Conservation (phyloP, 225 moss, liverwort and hornwort species). For the Neckera pumila region DNA sequence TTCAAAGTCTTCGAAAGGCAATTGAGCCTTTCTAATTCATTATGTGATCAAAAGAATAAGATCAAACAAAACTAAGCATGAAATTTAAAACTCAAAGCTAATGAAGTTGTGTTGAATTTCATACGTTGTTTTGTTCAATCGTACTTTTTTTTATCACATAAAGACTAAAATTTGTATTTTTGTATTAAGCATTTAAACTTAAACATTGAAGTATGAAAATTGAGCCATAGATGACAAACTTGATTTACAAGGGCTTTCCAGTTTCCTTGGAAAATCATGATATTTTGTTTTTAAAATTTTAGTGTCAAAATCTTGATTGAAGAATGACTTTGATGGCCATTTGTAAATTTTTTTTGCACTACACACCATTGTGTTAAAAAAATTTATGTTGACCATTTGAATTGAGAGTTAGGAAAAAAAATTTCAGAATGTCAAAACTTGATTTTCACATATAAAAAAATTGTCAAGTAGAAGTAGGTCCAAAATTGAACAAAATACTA, state of each 20-base stretch:
- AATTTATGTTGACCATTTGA: too few species aligned
- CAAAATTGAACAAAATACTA: too few species aligned
- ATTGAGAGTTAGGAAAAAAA: too few species aligned
- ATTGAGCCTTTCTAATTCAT: neutral
- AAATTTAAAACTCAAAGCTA: neutral
- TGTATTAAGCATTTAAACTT: neutral
- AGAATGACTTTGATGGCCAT: too few species aligned
- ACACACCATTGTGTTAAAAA: too few species aligned
- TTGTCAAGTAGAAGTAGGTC: too few species aligned
- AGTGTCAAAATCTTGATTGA: neutral
- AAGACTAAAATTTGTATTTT: neutral
- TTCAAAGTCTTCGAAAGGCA: neutral
- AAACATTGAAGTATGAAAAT: neutral
- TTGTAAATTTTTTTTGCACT: too few species aligned
- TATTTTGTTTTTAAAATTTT: neutral
- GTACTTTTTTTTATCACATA: too few species aligned
- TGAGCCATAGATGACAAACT: neutral
- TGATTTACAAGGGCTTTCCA: accelerated
- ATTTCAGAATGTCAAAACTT: too few species aligned
- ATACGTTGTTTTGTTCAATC: too few species aligned
- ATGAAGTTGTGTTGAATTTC: neutral
- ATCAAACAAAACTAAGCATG: accelerated
- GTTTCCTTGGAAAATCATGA: accelerated
- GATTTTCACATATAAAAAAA: too few species aligned
- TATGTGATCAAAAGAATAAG: neutral